A percentile compares a stretch with the other conserved stretches of the same genome.
Evolutionary conservation across 257 asterid species (phyloP).

Genomic region (Solanum megistacrolobum): DNA sequence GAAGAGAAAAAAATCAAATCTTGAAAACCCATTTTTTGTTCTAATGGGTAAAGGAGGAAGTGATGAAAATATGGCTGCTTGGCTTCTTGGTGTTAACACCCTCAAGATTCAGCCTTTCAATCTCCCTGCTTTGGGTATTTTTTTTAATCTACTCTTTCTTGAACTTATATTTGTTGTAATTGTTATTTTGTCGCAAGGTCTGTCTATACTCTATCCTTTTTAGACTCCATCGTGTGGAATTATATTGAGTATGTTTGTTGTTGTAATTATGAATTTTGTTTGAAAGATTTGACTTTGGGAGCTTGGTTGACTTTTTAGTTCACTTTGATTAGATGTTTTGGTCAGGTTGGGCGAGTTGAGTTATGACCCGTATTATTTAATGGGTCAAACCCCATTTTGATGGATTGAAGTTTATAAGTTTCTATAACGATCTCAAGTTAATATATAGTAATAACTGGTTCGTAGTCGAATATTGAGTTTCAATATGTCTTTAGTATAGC

Average conservation of each 20-base stretch:
- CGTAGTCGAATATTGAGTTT: neutral
- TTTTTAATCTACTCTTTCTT: neutral
- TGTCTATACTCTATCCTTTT: neutral
- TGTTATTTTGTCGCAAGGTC: neutral
- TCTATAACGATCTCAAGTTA: neutral
- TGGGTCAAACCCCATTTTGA: neutral
- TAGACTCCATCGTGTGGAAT: neutral
- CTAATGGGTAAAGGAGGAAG: conserved; percentile 69
- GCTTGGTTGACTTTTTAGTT: neutral
- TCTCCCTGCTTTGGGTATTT: conserved; percentile 73
- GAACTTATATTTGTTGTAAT: neutral
- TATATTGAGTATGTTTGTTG: neutral
- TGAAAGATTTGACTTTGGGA: neutral
- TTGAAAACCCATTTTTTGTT: neutral
- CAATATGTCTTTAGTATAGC: neutral
- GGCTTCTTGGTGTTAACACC: conserved; percentile 77
- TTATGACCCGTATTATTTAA: neutral
- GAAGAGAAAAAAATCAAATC: neutral
- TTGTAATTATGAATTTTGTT: neutral
- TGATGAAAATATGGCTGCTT: conserved; percentile 88
- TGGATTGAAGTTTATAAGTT: neutral
- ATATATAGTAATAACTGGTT: too few species aligned
- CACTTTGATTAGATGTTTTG: neutral
- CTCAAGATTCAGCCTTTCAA: conserved; percentile 77
- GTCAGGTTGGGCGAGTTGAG: neutral